Percentiles rank a stretch among this genome's conserved stretches.
Conservation (phyloP, 257 asterid genomes). For the Plantago ovata region DNA sequence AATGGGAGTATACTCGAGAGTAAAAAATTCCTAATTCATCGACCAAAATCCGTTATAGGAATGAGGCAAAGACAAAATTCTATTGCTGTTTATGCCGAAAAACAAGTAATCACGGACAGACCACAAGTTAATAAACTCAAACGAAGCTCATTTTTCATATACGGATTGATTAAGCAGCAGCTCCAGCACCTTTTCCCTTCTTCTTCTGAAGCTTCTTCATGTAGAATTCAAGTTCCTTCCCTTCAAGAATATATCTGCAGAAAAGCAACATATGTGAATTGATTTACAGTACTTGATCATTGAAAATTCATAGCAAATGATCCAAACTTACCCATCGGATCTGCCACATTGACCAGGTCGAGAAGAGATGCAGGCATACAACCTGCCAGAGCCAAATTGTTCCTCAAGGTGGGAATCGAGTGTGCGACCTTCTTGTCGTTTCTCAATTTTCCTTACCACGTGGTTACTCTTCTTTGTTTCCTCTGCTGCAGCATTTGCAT, state of each 20-base stretch:
- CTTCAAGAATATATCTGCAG: conserved; percentile 28
- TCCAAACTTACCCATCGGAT: conserved; percentile 46
- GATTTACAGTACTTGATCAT: too few species aligned
- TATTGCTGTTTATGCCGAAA: too few species aligned
- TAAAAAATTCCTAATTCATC: too few species aligned
- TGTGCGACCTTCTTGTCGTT: conserved; percentile 50
- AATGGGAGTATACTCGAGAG: too few species aligned
- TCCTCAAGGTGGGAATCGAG: conserved; percentile 62
- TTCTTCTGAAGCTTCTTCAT: conserved; percentile 39
- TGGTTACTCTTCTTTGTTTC: conserved; percentile 63
- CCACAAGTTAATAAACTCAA: too few species aligned
- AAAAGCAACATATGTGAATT: not conserved
- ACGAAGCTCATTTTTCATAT: too few species aligned
- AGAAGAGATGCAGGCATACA: conserved; percentile 54
- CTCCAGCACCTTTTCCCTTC: conserved; percentile 38
- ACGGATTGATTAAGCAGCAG: too few species aligned
- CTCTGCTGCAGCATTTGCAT: conserved; percentile 37
- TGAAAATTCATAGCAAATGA: too few species aligned
- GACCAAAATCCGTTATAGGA: too few species aligned
- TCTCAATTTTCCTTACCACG: conserved; percentile 50
- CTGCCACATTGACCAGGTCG: conserved; percentile 74
- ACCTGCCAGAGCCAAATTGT: conserved; percentile 52
- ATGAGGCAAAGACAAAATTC: too few species aligned
- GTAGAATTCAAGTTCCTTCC: conserved; percentile 39
- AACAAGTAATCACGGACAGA: too few species aligned